Conservation (phyloP, 352 stramenopile species). For the Phytopythium aichiense region DNA sequence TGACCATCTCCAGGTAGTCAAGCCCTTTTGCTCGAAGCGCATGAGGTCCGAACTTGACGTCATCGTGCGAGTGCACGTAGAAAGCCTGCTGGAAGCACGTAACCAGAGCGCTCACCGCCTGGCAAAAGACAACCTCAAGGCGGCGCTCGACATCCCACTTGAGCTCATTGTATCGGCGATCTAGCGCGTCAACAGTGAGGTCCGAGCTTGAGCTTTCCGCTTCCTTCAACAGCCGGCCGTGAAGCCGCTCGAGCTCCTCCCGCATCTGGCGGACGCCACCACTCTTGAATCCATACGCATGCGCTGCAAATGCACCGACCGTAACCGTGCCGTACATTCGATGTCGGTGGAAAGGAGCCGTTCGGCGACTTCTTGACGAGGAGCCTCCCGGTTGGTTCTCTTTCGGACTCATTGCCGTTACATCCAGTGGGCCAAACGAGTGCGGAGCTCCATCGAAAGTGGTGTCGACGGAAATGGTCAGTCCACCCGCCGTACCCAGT, state of each 20-base stretch:
- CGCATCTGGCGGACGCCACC: constrained; percentile 75
- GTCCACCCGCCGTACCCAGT: not conserved
- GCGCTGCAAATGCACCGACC: constrained; percentile 77
- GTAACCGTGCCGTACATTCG: constrained; percentile 79
- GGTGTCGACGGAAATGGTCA: constrained; percentile 19
- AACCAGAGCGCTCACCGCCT: constrained; percentile 76
- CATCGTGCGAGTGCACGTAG: constrained; percentile 69
- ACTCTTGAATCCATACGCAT: constrained; percentile 81
- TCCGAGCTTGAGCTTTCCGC: constrained; percentile 52
- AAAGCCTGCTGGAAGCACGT: constrained; percentile 86
- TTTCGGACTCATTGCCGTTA: not conserved
- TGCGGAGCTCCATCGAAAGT: not conserved
- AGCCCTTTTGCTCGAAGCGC: constrained; percentile 32
- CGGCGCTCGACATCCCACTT: constrained; percentile 83
- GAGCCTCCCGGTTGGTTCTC: not conserved
- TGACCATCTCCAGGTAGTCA: constrained; percentile 73
- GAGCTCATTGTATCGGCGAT: constrained; percentile 76
- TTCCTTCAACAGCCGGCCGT: constrained; percentile 44
- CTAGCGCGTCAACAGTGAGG: constrained; percentile 65
- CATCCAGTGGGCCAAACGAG: not conserved
- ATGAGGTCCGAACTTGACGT: constrained; percentile 30
- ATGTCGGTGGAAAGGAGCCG: constrained; percentile 44
- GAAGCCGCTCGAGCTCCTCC: constrained; percentile 54
- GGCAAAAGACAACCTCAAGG: constrained; percentile 79
- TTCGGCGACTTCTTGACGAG: constrained; percentile 11